Evolutionary conservation across 768 basidiomycete species (phyloP), one percentile per base, ranked within the genome.

Genomic region (Tulasnella sp.): DNA sequence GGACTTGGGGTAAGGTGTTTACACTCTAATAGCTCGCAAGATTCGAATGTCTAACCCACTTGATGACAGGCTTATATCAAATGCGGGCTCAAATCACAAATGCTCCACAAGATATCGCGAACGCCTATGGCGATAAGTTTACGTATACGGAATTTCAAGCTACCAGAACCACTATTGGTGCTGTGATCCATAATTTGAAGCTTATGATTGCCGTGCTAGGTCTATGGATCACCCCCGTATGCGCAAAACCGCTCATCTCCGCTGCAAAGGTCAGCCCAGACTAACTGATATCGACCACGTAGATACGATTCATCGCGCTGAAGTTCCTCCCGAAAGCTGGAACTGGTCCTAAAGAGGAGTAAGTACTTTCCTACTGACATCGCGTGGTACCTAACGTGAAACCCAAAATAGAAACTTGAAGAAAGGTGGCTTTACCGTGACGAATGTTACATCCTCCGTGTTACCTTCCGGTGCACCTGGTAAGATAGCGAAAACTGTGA

Each of bases 391-490:
- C 41, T 27, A 10, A 15, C 45, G 40, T 45, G 15, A 12, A 37
- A 46, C 35, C n/a, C 33, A 35, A 7, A 41, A 13, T 54, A 85
- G 83, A 44, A 58, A 66, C 22, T 72, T 79, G 64, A 60, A 79
- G 58, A 70, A 71, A 2, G 86, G 88, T 1, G 77, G 63, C 56
- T 56, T 86, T 53, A 63, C 69, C n/a, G 66, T 74, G 7, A 80
- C 73, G 22, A 93, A 90, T 60, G 66, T 89, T 49, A 83, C 87
- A 0, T 72, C 70, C 1, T 78, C 83, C 2, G 67, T 72, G 9
- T 67, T 75, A 1, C 59, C 67, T 8, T 66, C 72, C 2, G 55
- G 60, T 29, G 63, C 59, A 7, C 51, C 64, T 34, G 63, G 65
- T 32, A 59, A 76, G 13, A 63, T 76, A 37, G 78, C 79, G 24